These are phyloP conservation scores for Aechmea fasciata DNA, from an alignment of 176 grass and related monocot species.

Conservation along the genomic window DNA sequence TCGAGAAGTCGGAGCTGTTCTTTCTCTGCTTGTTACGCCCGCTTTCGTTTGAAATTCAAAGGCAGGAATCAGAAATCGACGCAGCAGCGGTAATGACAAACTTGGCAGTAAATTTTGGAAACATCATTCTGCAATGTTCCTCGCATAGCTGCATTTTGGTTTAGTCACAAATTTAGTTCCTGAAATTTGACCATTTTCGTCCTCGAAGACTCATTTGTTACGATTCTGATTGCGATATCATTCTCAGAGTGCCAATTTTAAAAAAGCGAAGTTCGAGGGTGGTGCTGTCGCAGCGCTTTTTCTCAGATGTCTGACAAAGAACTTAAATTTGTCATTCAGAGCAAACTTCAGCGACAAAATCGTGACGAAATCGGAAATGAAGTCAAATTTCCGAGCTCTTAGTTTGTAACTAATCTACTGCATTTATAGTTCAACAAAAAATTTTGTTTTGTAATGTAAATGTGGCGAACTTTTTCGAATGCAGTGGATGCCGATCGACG, in stretches of 20 bases:
- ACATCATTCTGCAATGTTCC: neutral
- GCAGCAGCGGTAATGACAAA: conserved; percentile 45
- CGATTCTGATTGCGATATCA: conserved; percentile 4
- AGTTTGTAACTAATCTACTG: too few species aligned
- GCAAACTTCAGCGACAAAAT: too few species aligned
- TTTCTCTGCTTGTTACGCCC: conserved; percentile 74
- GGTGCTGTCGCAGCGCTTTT: too few species aligned
- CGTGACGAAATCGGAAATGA: too few species aligned
- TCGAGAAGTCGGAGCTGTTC: conserved; percentile 85
- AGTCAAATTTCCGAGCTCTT: too few species aligned
- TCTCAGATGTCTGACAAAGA: too few species aligned
- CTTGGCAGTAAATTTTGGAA: neutral
- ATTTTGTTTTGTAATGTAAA: too few species aligned
- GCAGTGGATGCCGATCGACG: conserved; percentile 89
- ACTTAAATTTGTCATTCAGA: too few species aligned
- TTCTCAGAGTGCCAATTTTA: neutral
- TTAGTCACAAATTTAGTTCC: neutral
- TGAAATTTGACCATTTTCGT: too few species aligned
- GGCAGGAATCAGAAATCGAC: conserved; percentile 91
- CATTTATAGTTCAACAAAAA: too few species aligned
- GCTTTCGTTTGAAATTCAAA: conserved; percentile 65
- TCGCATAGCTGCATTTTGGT: neutral
- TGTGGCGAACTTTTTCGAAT: conserved; percentile 18
- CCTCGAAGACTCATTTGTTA: too few species aligned
- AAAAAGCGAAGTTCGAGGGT: neutral